Base-by-base conservation (phyloP, 768 basidiomycete species). In the Candolleomyces efflorescens region DNA sequence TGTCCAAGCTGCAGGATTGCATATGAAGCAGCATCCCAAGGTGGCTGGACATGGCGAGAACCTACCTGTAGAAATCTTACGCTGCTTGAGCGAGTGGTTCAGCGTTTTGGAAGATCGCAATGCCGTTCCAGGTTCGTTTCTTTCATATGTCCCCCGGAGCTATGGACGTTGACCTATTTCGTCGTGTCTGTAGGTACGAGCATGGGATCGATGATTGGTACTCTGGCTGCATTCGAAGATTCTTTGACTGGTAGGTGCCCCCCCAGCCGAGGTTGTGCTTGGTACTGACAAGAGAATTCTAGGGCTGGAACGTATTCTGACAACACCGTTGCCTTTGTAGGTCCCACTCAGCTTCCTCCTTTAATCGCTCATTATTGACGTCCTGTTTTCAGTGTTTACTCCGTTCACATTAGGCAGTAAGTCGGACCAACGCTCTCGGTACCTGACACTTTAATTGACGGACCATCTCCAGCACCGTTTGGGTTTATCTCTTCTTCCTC, bases 401-500 rank as follows among this genome's bases (percentile, higher is more conserved):
- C 85, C 0, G 83, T 81, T 7, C 85, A 87, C 64, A 86, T 87
- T 64, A 75, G 73, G 57, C 73, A 76, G 71, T 74, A 55, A 64
- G 72, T 67, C 3, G 18, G 24, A n/a, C n/a, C 15, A 44, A 37
- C n/a, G 26, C 36, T 39, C 20, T 27, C 37, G 18, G 18, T 18
- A 24, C 20, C 10, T 17, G 22, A 5, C 6, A 55, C 36, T 41
- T 48, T 43, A n/a, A 26, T 46, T 46, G 12, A 22, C 52, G 37
- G 38, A 58, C 10, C 22, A 27, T 17, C 32, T 59, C 15, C 47
- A 79, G 84, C 65, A 86, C 84, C 41, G 83, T 87, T 38, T 87
- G 84, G 86, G 66, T 86, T 22, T 91, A 89, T 68, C 78, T 89
- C 2, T 87, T 90, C 74, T 85, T 87, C 69, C 74, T 91, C 1